A percentile compares a stretch with the other conserved stretches of the same genome.
Conservation (phyloP, 495 filamentous ascomycete species). For the Bacidia rubella region DNA sequence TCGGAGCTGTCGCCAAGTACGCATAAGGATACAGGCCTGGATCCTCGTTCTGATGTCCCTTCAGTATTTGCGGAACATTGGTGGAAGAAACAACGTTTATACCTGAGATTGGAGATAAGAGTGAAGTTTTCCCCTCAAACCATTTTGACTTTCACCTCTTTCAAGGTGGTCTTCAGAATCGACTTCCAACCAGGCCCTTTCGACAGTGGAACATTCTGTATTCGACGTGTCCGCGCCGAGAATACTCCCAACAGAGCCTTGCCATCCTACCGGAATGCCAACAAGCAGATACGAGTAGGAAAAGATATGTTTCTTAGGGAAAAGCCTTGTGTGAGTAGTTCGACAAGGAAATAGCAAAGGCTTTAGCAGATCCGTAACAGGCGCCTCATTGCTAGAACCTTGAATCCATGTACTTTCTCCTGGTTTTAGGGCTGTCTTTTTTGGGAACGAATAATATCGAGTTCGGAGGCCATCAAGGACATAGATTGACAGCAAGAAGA, state of each 20-base stretch:
- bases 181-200: slow-evolving; percentile 40
- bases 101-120: slow-evolving; percentile 34
- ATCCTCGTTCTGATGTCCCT: slow-evolving; percentile 12
- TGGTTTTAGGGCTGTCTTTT: no score
- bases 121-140: slow-evolving; percentile 44
- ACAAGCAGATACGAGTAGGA: slow-evolving; percentile 52
- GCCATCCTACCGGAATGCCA: slow-evolving; percentile 51
- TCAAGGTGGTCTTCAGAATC: slow-evolving; percentile 46
- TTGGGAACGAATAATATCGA: no score
- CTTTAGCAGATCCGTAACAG: slow-evolving; percentile 2
- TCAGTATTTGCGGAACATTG: not conserved
- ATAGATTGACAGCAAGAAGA: no score
- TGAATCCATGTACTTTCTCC: not conserved
- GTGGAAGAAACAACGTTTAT: not conserved
- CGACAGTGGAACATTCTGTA: not conserved
- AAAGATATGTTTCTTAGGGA: slow-evolving; percentile 50
- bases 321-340: slow-evolving; percentile 47
- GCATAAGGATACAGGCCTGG: slow-evolving; percentile 33
- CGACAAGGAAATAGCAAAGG: slow-evolving; percentile 44
- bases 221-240: slow-evolving; percentile 33
- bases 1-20: slow-evolving; percentile 56
- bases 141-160: slow-evolving; percentile 31
- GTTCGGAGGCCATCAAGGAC: no score
- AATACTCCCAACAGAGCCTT: slow-evolving; percentile 36
- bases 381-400: not conserved